Base-by-base conservation (phyloP, 164 flowering plant species). In the Amborella trichopoda region DNA sequence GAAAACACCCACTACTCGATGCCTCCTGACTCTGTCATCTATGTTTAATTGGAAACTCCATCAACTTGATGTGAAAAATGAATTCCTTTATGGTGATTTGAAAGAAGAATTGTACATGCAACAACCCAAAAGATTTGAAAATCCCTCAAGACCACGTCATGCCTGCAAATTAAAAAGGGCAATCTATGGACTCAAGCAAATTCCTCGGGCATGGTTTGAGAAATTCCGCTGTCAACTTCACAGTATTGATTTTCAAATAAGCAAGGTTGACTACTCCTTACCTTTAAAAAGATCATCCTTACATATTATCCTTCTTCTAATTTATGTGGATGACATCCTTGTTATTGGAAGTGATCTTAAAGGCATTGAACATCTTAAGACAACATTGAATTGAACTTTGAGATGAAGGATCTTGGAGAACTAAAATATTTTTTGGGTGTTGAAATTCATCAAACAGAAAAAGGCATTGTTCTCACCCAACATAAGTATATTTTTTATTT, bases 21-120 rank as follows among this genome's bases (percentile, higher is more conserved):
- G n/a, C 14, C 26, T 6, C 8, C 30, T 6, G 24, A 27, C 4
- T 30, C 2, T 10, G 38, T n/a, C n/a, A n/a, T n/a, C n/a, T n/a
- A n/a, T n/a, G n/a, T n/a, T n/a, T n/a, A n/a, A 6, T 5, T 46
- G 50, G 50, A 8, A 23, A 6, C 13, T 46, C 6, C 2, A 12
- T 2, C 50, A 46, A 19, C 23, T 46, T 5, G 39, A 46, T 28
- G 39, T 46, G 9, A 16, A 30, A 2, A 46, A 30, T 30, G 50
- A 23, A 3, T n/a, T n/a, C n/a, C n/a, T n/a, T n/a, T n/a, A n/a
- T n/a, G n/a, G n/a, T n/a, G n/a, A n/a, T n/a, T n/a, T n/a, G n/a
- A n/a, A n/a, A n/a, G n/a, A n/a, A n/a, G n/a, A n/a, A n/a, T n/a
- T n/a, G n/a, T n/a, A n/a, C n/a, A n/a, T n/a, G n/a, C n/a, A n/a